Conservation (phyloP, 495 filamentous ascomycete genomes). For the Aspergillus wentii region DNA sequence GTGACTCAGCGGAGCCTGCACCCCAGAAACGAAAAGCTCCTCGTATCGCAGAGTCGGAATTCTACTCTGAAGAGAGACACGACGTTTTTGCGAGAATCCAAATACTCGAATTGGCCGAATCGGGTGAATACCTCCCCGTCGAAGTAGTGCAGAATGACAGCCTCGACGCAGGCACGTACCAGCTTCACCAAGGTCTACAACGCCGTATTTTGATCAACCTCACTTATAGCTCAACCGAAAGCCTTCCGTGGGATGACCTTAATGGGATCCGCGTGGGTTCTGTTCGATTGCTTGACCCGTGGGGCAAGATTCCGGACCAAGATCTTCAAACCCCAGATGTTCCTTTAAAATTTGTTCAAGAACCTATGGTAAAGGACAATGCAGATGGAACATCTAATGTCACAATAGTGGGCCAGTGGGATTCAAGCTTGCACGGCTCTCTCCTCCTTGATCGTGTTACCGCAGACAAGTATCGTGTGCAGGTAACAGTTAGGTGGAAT, state of each 20-base stretch:
- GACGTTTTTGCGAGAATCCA: conserved; percentile 86
- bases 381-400: conserved; percentile 89
- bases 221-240: conserved; percentile 83
- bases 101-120: conserved; percentile 85
- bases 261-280: conserved; percentile 68
- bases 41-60: conserved; percentile 84
- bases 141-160: conserved; percentile 83
- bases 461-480: conserved; percentile 84
- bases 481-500: conserved; percentile 81
- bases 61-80: conserved; percentile 87
- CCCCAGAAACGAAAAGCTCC: conserved; percentile 62
- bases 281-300: conserved; percentile 76
- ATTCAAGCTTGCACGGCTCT: conserved; percentile 88
- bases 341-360: conserved; percentile 65
- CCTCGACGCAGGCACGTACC: conserved; percentile 81
- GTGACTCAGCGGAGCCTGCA: conserved; percentile 51
- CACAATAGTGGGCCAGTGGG: conserved; percentile 86
- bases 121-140: conserved; percentile 85
- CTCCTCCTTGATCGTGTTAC: conserved; percentile 85
- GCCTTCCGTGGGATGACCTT: conserved; percentile 81
- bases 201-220: conserved; percentile 80
- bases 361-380: conserved; percentile 73
- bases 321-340: conserved; percentile 67
- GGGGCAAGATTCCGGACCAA: conserved; percentile 78
- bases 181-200: conserved; percentile 93